Evolutionary conservation across 2,329 filamentous ascomycete genomes (phyloP).

Genomic region (Penicillium sp.): DNA sequence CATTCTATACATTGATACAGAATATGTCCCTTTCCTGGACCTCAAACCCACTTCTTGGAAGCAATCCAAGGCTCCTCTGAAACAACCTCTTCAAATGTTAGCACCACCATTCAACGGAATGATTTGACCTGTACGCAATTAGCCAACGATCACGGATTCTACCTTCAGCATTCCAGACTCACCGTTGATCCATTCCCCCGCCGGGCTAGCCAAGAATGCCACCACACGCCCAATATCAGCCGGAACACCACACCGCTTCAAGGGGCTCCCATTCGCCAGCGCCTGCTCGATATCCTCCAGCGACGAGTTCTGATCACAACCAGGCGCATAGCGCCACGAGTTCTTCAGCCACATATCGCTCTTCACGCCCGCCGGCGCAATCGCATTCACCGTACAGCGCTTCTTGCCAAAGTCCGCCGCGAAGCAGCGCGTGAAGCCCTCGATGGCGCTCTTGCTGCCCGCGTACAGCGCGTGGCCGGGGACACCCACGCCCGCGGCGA

Average conservation of each 20-base stretch:
- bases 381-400: constrained; percentile 31
- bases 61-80: not conserved
- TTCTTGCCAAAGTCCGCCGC: constrained; percentile 69
- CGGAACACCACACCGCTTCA: constrained; percentile 60
- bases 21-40: not conserved
- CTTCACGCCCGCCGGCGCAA: constrained; percentile 31
- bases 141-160: not conserved
- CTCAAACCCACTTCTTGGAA: not conserved
- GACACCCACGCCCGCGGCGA: constrained; percentile 67
- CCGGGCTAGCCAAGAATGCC: constrained; percentile 57
- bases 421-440: constrained; percentile 75
- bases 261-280: constrained; percentile 60
- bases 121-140: constrained; percentile 24
- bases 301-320: constrained; percentile 42
- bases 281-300: constrained; percentile 58
- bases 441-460: constrained; percentile 73
- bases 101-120: constrained; percentile 28
- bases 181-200: constrained; percentile 69
- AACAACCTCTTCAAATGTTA: constrained; percentile 21
- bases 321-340: constrained; percentile 66
- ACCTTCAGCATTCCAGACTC: constrained; percentile 26
- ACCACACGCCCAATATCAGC: constrained; percentile 62
- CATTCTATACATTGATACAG: not conserved
- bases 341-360: constrained; percentile 73
- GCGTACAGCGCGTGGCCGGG: constrained; percentile 74